Percentiles rank a stretch among this genome's conserved stretches.
Evolutionary conservation across 164 flowering plant genomes (phyloP).

Genomic region (Piper longum): DNA sequence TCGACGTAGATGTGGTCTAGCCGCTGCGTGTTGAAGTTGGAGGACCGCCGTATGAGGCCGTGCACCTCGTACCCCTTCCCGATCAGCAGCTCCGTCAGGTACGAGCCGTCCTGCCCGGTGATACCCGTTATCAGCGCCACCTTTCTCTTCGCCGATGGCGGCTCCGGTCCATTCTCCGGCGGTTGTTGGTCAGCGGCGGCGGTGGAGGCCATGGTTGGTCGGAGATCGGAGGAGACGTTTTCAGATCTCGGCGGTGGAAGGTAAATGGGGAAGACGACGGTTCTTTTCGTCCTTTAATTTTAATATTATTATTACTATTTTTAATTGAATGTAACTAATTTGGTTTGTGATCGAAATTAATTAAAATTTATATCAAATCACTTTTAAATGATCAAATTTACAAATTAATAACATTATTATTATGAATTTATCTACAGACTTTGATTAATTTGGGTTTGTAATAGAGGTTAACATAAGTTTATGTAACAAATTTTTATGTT

Average conservation of each 20-base stretch:
- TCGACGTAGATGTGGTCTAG: slow-evolving; percentile 95
- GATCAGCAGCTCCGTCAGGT: slow-evolving; percentile 84
- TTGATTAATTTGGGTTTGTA: no score
- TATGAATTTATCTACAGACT: no score
- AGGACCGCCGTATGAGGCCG: slow-evolving; percentile 86
- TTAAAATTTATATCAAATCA: no score
- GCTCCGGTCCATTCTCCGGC: neutral
- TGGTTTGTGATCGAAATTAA: no score
- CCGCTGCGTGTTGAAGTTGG: slow-evolving; percentile 94
- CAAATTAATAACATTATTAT: no score
- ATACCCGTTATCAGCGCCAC: slow-evolving; percentile 81
- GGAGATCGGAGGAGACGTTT: neutral
- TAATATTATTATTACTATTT: no score
- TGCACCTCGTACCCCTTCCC: slow-evolving; percentile 73
- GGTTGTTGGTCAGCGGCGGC: slow-evolving; percentile 5
- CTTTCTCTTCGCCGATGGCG: slow-evolving; percentile 17
- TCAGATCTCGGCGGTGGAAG: neutral
- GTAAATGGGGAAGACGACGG: neutral
- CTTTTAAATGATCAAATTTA: no score
- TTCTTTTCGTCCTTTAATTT: no score
- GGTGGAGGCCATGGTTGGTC: slow-evolving; percentile 1
- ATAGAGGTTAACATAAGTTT: no score
- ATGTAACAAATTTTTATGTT: no score
- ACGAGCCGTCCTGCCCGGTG: slow-evolving; percentile 95
- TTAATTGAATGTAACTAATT: no score